phyloP scores from a whole-genome alignment of 495 filamentous ascomycete genomes.

The Xylaria sp. region DNA sequence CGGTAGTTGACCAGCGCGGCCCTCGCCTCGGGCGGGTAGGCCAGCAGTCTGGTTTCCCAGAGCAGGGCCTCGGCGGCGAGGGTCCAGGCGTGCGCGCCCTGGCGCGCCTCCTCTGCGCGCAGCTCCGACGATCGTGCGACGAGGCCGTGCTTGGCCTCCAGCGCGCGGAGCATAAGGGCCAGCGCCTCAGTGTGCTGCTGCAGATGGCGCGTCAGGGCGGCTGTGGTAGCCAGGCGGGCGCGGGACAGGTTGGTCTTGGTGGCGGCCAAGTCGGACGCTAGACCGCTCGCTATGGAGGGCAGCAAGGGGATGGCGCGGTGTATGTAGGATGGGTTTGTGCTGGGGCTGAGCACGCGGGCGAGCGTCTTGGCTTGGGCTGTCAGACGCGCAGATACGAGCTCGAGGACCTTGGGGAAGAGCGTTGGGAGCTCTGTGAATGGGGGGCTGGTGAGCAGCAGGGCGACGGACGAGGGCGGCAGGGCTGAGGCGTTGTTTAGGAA shows the following conservation, averaged over 20 bases:
- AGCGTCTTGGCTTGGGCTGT: constrained; percentile 48
- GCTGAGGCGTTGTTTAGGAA: constrained; percentile 38
- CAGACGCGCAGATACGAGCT: constrained; percentile 50
- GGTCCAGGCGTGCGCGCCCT: constrained; percentile 59
- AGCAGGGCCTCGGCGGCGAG: constrained; percentile 44
- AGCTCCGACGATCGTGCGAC: constrained; percentile 67
- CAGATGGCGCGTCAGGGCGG: constrained; percentile 41
- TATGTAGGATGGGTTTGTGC: constrained; percentile 60
- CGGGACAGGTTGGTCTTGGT: constrained; percentile 40
- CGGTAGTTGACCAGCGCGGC: constrained; percentile 64
- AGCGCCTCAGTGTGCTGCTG: constrained; percentile 40
- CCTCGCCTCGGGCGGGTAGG: constrained; percentile 65
- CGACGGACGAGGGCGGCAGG: constrained; percentile 32
- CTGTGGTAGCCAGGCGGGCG: constrained; percentile 43
- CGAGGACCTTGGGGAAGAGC: constrained; percentile 49
- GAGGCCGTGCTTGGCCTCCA: constrained; percentile 67
- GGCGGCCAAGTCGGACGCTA: constrained; percentile 32
- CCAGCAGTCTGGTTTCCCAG: constrained; percentile 40
- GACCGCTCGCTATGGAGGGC: constrained; percentile 35
- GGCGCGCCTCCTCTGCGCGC: constrained; percentile 61
- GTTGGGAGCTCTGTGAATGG: constrained; percentile 49
- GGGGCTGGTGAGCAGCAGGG: constrained; percentile 49
- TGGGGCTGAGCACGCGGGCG: constrained; percentile 53
- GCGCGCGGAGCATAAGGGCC: constrained; percentile 41
- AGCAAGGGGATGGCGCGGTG: constrained; percentile 57